Conservation (phyloP, 441 rosid genomes). For the Erodium chrysanthum region DNA sequence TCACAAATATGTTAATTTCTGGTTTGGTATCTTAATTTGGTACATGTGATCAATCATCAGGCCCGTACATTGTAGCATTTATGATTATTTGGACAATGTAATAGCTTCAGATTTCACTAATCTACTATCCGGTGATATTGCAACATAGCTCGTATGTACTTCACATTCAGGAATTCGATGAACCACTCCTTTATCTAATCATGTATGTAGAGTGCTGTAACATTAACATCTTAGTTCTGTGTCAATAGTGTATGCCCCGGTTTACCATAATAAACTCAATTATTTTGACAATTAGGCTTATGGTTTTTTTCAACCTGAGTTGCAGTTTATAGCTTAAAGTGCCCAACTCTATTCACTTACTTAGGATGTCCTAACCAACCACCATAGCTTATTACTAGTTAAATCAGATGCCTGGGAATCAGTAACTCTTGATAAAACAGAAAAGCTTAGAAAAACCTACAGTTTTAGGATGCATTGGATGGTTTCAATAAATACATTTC, state of each 20-base stretch:
- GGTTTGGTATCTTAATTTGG: neutral
- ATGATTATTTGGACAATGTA: neutral
- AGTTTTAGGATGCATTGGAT: neutral
- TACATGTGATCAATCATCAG: neutral
- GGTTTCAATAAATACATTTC: neutral
- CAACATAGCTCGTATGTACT: neutral
- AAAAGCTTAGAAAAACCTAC: neutral
- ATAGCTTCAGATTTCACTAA: too few species aligned
- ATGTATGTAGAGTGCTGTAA: neutral
- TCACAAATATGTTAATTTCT: too few species aligned
- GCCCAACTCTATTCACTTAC: too few species aligned
- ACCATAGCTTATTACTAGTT: neutral
- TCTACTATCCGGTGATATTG: neutral
- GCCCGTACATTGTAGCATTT: constrained; percentile 1
- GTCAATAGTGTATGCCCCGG: neutral
- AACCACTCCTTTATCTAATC: neutral
- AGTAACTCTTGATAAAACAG: too few species aligned
- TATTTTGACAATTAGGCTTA: neutral
- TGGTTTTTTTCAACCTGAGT: neutral
- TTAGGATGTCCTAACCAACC: neutral
- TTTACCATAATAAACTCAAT: neutral
- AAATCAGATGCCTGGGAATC: too few species aligned
- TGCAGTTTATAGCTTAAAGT: neutral
- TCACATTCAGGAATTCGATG: neutral
- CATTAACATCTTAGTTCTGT: neutral